Evolutionary conservation across 2,329 filamentous ascomycete genomes (phyloP).

Genomic region (Rutstroemia sp.): DNA sequence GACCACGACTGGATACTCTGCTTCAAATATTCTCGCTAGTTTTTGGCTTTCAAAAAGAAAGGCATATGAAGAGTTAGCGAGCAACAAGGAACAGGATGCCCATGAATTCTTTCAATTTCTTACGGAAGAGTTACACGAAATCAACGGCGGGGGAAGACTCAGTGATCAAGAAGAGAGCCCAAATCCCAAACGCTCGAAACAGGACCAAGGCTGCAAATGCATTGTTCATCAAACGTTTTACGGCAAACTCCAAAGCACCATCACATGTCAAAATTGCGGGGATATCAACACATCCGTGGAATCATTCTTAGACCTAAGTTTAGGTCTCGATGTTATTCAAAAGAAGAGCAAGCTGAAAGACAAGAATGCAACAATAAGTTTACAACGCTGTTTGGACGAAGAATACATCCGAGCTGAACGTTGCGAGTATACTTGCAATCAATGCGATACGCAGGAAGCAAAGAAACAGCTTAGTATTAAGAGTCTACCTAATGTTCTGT

Average conservation of each 20-base stretch:
- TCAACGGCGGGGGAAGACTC: conserved; percentile 54
- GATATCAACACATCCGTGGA: conserved; percentile 78
- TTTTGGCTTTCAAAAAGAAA: conserved; percentile 82
- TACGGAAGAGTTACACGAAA: conserved; percentile 80
- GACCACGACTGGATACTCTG: conserved; percentile 82
- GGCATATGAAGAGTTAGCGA: conserved; percentile 68
- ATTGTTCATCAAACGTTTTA: conserved; percentile 94
- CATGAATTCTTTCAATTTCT: conserved; percentile 97
- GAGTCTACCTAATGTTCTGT: conserved; percentile 77
- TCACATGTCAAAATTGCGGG: conserved; percentile 82
- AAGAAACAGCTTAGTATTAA: conserved; percentile 80
- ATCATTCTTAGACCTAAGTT: conserved; percentile 82
- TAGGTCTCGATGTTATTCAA: conserved; percentile 71
- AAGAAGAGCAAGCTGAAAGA: conserved; percentile 51
- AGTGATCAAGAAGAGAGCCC: conserved; percentile 17
- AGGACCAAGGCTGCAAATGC: conserved; percentile 59
- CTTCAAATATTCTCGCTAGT: conserved; percentile 79
- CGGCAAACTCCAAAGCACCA: conserved; percentile 82
- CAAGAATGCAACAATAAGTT: conserved; percentile 41
- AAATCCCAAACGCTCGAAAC: conserved; percentile 19
- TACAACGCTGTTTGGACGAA: conserved; percentile 71
- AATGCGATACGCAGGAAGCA: conserved; percentile 72
- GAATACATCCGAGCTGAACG: conserved; percentile 84
- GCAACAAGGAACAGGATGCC: conserved; percentile 92
- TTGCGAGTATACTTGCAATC: conserved; percentile 81